These are phyloP conservation scores for Cladosporium velox DNA, from an alignment of 2,329 filamentous ascomycete genomes.

Conservation along the genomic window DNA sequence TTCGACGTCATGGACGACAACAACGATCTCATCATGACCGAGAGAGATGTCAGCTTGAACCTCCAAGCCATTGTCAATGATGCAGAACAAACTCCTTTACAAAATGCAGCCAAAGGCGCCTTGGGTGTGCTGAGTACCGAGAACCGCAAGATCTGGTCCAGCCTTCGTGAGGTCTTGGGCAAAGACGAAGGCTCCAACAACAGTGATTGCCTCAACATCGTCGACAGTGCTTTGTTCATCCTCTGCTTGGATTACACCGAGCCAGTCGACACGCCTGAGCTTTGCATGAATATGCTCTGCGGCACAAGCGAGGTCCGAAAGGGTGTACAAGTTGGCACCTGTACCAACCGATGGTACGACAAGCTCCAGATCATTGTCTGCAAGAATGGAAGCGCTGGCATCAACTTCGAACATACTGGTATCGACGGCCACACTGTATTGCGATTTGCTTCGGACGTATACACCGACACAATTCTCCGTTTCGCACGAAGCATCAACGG, in stretches of 20 bases:
- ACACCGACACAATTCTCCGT: constrained; percentile 94
- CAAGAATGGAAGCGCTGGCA: constrained; percentile 96
- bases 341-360: constrained; percentile 98
- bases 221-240: constrained; percentile 90
- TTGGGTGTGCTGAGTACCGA: constrained; percentile 93
- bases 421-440: constrained; percentile 97
- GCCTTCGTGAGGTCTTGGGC: constrained; percentile 82
- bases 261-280: constrained; percentile 73
- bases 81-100: constrained; percentile 82
- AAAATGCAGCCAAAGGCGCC: constrained; percentile 92
- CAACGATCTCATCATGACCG: constrained; percentile 93
- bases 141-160: constrained; percentile 94
- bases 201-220: constrained; percentile 90
- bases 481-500: constrained; percentile 96
- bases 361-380: constrained; percentile 99
- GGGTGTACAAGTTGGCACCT: constrained; percentile 94
- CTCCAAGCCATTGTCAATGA: constrained; percentile 90
- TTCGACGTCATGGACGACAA: constrained; percentile 96
- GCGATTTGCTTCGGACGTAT: constrained; percentile 92
- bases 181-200: constrained; percentile 89
- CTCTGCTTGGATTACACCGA: constrained; percentile 92
- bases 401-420: constrained; percentile 98
- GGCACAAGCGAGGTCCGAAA: constrained; percentile 88
- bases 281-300: constrained; percentile 99
- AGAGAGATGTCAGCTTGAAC: constrained; percentile 89